phyloP scores from a whole-genome alignment of 164 flowering plant species.

The Dillenia turbinata region DNA sequence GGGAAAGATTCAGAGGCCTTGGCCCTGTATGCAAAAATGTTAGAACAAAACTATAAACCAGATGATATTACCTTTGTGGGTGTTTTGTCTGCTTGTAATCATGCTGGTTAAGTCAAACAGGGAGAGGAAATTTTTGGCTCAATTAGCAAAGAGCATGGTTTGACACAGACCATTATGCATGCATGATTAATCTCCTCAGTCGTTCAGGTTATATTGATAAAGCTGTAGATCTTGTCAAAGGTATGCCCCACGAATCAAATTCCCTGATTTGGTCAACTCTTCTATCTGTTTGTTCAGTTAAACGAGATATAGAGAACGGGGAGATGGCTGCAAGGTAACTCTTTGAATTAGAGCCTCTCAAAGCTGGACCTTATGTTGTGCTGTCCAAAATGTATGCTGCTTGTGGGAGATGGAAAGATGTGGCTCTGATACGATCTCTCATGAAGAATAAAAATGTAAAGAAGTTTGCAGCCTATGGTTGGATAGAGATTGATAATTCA shows the following conservation, averaged over 20 bases:
- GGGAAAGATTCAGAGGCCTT: conserved; percentile 32
- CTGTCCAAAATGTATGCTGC: conserved; percentile 36
- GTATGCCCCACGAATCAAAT: conserved; percentile 28
- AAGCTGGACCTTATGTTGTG: conserved; percentile 33
- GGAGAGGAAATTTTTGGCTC: conserved; percentile 26
- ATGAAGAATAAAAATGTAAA: conserved; percentile 28
- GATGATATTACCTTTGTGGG: conserved; percentile 28
- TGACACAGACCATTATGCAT: conserved; percentile 34
- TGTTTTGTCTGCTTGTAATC: conserved; percentile 10
- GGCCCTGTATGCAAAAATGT: conserved; percentile 27
- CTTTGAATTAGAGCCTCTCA: conserved; percentile 25
- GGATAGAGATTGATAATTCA: conserved; percentile 26
- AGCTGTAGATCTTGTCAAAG: conserved; percentile 21
- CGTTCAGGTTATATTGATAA: conserved; percentile 20
- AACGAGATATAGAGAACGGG: conserved; percentile 22
- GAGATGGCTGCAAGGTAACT: conserved; percentile 32
- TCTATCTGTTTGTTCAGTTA: conserved; percentile 22
- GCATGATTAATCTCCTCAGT: conserved; percentile 31
- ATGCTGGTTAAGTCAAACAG: conserved; percentile 21
- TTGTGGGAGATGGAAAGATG: conserved; percentile 32
- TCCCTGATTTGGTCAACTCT: conserved; percentile 33
- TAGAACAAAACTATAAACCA: conserved; percentile 24
- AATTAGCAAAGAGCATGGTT: conserved; percentile 20
- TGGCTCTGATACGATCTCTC: conserved; percentile 26
- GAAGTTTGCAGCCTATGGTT: conserved; percentile 34